phyloP scores from a whole-genome alignment of 2,329 filamentous ascomycete genomes.

The Hymenoscyphus albidus region DNA sequence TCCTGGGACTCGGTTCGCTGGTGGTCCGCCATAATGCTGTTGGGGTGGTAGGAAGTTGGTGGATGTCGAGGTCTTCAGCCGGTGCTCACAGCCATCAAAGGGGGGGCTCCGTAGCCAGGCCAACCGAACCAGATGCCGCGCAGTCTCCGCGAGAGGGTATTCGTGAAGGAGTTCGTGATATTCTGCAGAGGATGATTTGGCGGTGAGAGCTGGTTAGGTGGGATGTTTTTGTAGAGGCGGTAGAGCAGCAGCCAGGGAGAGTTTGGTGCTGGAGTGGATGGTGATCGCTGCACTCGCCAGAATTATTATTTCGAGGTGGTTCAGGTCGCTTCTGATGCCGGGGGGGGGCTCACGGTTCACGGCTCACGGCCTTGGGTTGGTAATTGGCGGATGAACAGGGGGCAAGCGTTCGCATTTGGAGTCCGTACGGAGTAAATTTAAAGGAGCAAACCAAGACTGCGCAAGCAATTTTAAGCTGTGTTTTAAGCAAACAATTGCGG shows the following conservation, averaged over 20 bases:
- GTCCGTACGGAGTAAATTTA: too few relatives aligned
- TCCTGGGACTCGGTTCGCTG: slow-evolving; percentile 4
- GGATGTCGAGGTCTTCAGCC: slow-evolving; percentile 12
- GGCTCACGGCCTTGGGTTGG: not conserved
- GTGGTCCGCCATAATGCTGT: slow-evolving; percentile 22
- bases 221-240: not conserved
- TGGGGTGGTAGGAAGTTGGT: not conserved
- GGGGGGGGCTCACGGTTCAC: not conserved
- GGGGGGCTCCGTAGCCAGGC: slow-evolving; percentile 7
- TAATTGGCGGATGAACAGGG: too few relatives aligned
- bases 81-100: slow-evolving; percentile 20
- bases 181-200: not conserved
- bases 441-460: too few relatives aligned
- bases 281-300: not conserved
- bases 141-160: not conserved
- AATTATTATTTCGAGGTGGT: slow-evolving; percentile 2
- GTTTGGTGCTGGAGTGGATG: not conserved
- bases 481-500: too few relatives aligned
- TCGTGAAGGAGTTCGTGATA: not conserved
- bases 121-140: not conserved
- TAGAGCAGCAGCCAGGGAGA: not conserved
- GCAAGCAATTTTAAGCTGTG: too few relatives aligned
- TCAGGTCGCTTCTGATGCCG: not conserved
- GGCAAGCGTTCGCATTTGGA: too few relatives aligned
- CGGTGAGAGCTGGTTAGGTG: not conserved